Conservation (phyloP, 78 protist genomes). For the Planoprotostelium fungivorum region DNA sequence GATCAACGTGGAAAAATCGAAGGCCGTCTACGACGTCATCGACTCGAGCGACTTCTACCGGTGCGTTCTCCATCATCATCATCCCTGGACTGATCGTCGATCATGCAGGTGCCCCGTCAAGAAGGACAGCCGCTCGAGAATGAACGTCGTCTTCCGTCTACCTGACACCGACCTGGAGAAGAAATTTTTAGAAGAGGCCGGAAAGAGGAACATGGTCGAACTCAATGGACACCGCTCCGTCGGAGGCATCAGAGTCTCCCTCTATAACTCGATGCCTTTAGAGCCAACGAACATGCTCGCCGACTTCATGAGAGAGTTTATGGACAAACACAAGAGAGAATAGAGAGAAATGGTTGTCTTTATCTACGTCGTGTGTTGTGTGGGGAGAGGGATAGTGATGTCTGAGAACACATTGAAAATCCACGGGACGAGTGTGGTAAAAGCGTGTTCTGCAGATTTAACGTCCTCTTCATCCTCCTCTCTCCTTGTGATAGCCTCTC, state of each 20-base stretch:
- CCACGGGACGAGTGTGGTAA: too few species aligned
- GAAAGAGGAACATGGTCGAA: constrained; percentile 26
- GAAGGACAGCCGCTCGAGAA: constrained; percentile 63
- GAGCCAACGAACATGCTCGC: constrained; percentile 62
- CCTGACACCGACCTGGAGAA: constrained; percentile 30
- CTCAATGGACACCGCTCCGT: constrained; percentile 83
- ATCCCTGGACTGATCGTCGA: not conserved
- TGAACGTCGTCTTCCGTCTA: constrained; percentile 82
- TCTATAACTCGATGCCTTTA: constrained; percentile 86
- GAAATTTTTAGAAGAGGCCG: constrained; percentile 72
- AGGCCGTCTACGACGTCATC: constrained; percentile 52
- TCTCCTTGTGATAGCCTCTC: too few species aligned
- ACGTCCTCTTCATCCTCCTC: too few species aligned
- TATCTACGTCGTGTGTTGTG: too few species aligned
- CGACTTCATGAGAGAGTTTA: constrained; percentile 43
- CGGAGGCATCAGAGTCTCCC: constrained; percentile 89
- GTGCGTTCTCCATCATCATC: not conserved
- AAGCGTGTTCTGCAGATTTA: too few species aligned
- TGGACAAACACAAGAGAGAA: too few species aligned
- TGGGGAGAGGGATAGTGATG: too few species aligned
- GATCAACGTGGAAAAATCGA: constrained; percentile 13
- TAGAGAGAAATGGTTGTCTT: too few species aligned
- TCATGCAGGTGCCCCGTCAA: constrained; percentile 49
- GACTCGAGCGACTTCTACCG: constrained; percentile 57
- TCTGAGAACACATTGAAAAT: too few species aligned